Base-by-base conservation (phyloP, 192 early-diverging fungal genomes). In the Hyaloraphidium curvatum region DNA sequence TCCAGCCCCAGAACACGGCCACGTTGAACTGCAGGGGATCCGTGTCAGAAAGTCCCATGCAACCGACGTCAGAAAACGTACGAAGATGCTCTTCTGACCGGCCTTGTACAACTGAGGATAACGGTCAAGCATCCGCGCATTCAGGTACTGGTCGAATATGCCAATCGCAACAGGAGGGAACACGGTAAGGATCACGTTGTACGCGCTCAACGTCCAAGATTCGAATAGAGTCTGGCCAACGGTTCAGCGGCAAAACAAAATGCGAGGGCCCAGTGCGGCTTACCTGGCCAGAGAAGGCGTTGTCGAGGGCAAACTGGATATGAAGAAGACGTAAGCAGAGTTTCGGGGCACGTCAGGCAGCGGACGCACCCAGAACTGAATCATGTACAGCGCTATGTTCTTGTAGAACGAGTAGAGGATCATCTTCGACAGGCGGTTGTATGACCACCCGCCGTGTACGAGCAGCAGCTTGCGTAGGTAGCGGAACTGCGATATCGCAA, bases 391-490 rank as follows among this genome's bases (percentile, higher is more conserved):
- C 27, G 91, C 85, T 53, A 98, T 91, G 65, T 98, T 98, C 71
- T 98, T 98, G 76, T 98, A 98, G 70, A 98, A 98, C 55, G 84
- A 89, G 70, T 86, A 98, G 54, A 98, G 71, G 51, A 95, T 90
- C 67, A 98, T 66, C 69, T 96, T 98, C 59, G 82, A 83, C 29
- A 96, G 69, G 37, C 94, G 72, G 55, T 89, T 84, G 68, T 98
- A 98, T 50, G 87, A 87, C 94, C 94, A 98, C 1, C 83, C 79
- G 22, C 94, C 94, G 62, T 98, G 94, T 2, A 96, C 94, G 27
- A 98, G 71, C 30, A 98, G 67, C 41, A 98, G 70, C 67, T 98
- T 98, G 56, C 86, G 77, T 52, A 98, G 67, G 66, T 79, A 98
- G 55, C 85, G 66, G 71, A 98, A 98, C 60, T 98, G 94, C 14